These are phyloP conservation scores for Cryptococcus deneoformans DNA, from an alignment of 1,284 basidiomycete genomes.

Conservation along the genomic window DNA sequence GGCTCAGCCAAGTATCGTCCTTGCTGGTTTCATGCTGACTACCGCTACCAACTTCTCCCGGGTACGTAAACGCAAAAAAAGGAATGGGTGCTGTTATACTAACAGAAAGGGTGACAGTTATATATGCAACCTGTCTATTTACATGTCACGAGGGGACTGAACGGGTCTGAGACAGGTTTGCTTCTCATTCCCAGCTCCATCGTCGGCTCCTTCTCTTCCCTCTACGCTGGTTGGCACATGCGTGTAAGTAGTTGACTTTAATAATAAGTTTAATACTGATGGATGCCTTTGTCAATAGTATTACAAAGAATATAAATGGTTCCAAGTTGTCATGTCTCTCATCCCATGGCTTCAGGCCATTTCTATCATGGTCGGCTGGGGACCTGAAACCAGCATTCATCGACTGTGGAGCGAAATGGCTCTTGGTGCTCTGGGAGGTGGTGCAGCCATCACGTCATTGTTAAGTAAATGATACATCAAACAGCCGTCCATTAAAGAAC, in stretches of 20 bases:
- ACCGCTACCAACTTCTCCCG: conserved; percentile 23
- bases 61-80: conserved; percentile 11
- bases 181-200: conserved; percentile 27
- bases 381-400: conserved; percentile 16
- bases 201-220: conserved; percentile 21
- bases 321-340: conserved; percentile 20
- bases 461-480: conserved; percentile 6
- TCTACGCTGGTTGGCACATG: conserved; percentile 38
- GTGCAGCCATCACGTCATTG: conserved; percentile 22
- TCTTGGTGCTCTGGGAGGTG: conserved; percentile 23
- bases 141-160: conserved; percentile 27
- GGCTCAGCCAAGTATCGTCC: conserved; percentile 20
- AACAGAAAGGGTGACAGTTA: conserved; percentile 7
- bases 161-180: conserved; percentile 25
- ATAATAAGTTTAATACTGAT: too few relatives aligned
- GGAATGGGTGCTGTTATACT: neutral
- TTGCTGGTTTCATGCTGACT: conserved; percentile 21
- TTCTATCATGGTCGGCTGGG: conserved; percentile 26
- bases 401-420: conserved; percentile 32
- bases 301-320: conserved; percentile 34
- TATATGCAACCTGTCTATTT: conserved; percentile 39
- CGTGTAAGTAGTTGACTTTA: conserved; percentile 10
- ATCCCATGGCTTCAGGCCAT: conserved; percentile 28
- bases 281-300: conserved; percentile 7
- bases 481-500: neutral